phyloP scores from a whole-genome alignment of 2,329 filamentous ascomycete species.

The Aspergillus sojae region DNA sequence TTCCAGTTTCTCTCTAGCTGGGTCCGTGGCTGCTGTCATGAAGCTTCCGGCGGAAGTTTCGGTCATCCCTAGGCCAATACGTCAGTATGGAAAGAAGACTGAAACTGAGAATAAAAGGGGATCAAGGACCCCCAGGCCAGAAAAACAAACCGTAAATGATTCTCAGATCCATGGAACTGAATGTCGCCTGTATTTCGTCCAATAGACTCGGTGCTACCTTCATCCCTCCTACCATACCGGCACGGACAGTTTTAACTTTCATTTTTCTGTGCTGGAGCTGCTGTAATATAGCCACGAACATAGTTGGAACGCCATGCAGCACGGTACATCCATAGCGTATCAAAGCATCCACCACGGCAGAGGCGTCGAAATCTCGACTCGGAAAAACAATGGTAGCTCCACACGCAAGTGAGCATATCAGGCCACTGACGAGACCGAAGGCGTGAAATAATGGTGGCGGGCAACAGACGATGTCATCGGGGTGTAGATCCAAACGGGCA shows the following conservation, averaged over 20 bases:
- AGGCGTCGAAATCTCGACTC: slow-evolving; percentile 55
- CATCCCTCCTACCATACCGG: slow-evolving; percentile 7
- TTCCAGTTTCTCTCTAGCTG: background rate
- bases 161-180: background rate
- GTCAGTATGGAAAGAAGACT: background rate
- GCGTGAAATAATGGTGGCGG: slow-evolving; percentile 78
- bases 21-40: background rate
- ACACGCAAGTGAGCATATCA: slow-evolving; percentile 68
- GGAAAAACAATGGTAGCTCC: slow-evolving; percentile 71
- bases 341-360: slow-evolving; percentile 63
- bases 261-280: background rate
- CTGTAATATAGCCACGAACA: slow-evolving; percentile 65
- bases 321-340: slow-evolving; percentile 65
- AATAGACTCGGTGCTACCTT: slow-evolving; percentile 6
- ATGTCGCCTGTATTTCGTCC: background rate
- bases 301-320: slow-evolving; percentile 73
- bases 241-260: background rate
- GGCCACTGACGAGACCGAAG: slow-evolving; percentile 71
- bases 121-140: background rate
- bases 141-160: background rate
- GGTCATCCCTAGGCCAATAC: slow-evolving; percentile 9
- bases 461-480: slow-evolving; percentile 69
- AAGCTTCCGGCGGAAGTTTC: slow-evolving; percentile 4
- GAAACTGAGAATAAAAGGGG: no score
- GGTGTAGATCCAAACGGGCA: slow-evolving; percentile 66